Evolutionary conservation across 768 basidiomycete species (phyloP), one percentile per base, ranked within the genome.

Genomic region (Boletus reticulatus): DNA sequence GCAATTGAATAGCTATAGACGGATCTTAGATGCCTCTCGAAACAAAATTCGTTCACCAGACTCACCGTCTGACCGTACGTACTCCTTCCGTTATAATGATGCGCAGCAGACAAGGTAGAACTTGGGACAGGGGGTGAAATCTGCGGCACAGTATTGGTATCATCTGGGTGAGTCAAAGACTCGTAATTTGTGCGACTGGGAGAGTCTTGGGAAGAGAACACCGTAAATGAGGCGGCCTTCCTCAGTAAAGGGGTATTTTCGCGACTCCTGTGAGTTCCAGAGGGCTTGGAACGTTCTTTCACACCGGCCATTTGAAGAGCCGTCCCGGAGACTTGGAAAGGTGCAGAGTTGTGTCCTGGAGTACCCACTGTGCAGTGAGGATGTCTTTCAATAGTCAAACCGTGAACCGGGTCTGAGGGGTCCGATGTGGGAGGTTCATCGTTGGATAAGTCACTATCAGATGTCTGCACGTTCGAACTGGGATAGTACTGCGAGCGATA

Each of bases 1-100:
- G 11, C 87, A 87, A 63, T 95, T 95, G 72, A 94, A 94, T n/a
- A 96, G 72, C 92, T 92, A 55, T 36, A 38, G 24, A 38, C 50
- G 34, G 38, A 54, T 2, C 43, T 52, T 61, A 5, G 59, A 48
- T n/a, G 43, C 53, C 11, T 22, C 24, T 13, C 32, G 20, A 45
- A 17, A 20, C 14, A 47, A 19, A 14, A 27, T 11, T 37, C n/a
- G 31, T 44, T 22, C 20, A 43, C 29, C 0, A 34, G 27, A 60
- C 83, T 55, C 60, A 87, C 87, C 45, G 86, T 88, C 67, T 89
- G 87, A 22, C 86, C 85, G 61, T 84, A 88, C 9, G 87, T 88
- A 55, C 87, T 89, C 64, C 81, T 77, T 7, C 87, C 87, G 6
- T 70, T 72, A 53, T 75, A 75, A 44, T 71, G 58, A 52, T 75